Conservation (phyloP, 306 rosid genomes). For the Vigna mungo region DNA sequence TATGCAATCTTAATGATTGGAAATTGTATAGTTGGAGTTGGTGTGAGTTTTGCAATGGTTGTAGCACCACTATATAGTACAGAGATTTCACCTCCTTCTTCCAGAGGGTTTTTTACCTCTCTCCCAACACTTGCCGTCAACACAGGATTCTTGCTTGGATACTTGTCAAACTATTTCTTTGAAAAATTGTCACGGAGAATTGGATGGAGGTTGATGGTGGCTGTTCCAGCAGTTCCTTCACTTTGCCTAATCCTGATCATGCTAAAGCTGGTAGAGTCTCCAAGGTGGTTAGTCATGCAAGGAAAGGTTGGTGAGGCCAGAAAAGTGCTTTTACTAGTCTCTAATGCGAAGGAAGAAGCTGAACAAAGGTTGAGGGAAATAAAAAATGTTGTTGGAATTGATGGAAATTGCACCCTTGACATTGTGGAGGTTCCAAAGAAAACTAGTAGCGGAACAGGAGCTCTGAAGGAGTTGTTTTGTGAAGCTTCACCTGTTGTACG, state of each 20-base stretch:
- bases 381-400: slow-evolving; percentile 62
- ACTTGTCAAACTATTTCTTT: slow-evolving; percentile 61
- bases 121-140: slow-evolving; percentile 62
- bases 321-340: slow-evolving; percentile 45
- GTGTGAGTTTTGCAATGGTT: slow-evolving; percentile 69
- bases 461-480: slow-evolving; percentile 55
- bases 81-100: slow-evolving; percentile 67
- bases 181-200: slow-evolving; percentile 48
- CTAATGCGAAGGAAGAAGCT: slow-evolving; percentile 61
- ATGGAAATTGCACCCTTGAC: slow-evolving; percentile 48
- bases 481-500: slow-evolving; percentile 58
- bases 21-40: slow-evolving; percentile 61
- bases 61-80: slow-evolving; percentile 74
- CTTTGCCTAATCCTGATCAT: slow-evolving; percentile 49
- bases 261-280: slow-evolving; percentile 68
- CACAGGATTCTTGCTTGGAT: slow-evolving; percentile 66
- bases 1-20: slow-evolving; percentile 58
- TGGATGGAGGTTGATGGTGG: slow-evolving; percentile 77
- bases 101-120: slow-evolving; percentile 62
- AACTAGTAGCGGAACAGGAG: slow-evolving; percentile 44
- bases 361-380: slow-evolving; percentile 55
- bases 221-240: slow-evolving; percentile 63
- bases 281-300: slow-evolving; percentile 79
- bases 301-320: slow-evolving; percentile 68
- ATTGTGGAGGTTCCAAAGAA: slow-evolving; percentile 31